phyloP scores from a whole-genome alignment of 805 yeast genomes.

The Saccharomyces jurei region DNA sequence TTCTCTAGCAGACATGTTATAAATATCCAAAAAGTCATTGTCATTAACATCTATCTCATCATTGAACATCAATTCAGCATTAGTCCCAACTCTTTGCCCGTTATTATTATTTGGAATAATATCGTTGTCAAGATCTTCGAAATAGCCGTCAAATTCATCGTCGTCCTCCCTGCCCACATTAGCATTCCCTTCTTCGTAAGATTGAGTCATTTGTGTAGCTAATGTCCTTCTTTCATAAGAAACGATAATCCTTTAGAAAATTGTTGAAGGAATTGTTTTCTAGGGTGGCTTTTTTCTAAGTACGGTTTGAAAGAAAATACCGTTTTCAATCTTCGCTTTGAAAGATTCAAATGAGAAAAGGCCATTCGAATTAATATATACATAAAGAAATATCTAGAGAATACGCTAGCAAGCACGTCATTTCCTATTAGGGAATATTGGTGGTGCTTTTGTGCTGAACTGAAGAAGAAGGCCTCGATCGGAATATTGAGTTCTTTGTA shows the following conservation, averaged over 20 bases:
- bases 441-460: not conserved
- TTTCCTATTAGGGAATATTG: not conserved
- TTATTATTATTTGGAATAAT: not conserved
- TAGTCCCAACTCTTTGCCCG: not conserved
- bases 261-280: not conserved
- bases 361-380: not conserved
- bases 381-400: not conserved
- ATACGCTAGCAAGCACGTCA: not conserved
- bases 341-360: not conserved
- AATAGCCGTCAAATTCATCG: conserved; percentile 7
- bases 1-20: conserved; percentile 28
- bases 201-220: not conserved
- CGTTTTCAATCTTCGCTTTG: not conserved
- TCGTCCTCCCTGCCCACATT: not conserved
- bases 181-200: conserved; percentile 1
- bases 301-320: not conserved
- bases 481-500: not conserved
- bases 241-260: not conserved
- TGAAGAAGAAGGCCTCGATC: not conserved
- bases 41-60: conserved; percentile 14
- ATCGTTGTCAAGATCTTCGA: conserved; percentile 11
- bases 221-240: not conserved
- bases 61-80: conserved; percentile 4
- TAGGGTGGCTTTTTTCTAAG: not conserved
- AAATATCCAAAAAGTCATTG: conserved; percentile 27